Base-by-base conservation (phyloP, 495 filamentous ascomycete genomes). In the Xylaria scruposa region DNA sequence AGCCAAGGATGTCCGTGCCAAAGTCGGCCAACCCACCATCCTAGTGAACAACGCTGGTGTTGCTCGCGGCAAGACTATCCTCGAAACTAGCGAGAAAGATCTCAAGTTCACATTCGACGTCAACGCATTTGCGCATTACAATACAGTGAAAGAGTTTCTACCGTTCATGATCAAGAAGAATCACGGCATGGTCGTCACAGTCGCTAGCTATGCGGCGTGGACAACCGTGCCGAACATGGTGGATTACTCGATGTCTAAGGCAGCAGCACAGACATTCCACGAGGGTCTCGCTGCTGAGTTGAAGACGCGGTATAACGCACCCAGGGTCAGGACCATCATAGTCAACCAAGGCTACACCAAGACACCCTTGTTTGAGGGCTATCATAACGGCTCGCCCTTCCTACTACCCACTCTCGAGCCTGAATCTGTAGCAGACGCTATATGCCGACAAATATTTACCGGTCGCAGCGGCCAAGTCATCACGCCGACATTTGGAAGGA, bases 21-120 rank as follows among this genome's bases (percentile, higher is more conserved):
- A 84, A 5, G 80, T 91, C 69, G 92, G 92, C 71, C 54, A 85
- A 7, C 92, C 92, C 0, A 93, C 90, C 1, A 82, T 94, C 70
- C 81, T 94, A 0, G 90, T 94, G 81, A 92, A 93, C 84, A 94
- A 94, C 77, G 92, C 92, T 1, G 92, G 91, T 64, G 83, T 92
- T 38, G 86, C 85, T 26, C 85, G 84, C n/a, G 89, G 88, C 46
- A 85, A 87, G 31, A 85, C 86, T 26, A 85, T 94, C 68, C 86
- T 93, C 33, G 81, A 84, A 67, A 78, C 85, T 40, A 85, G 84
- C 4, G 87, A 90, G 65, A 77, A 75, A 6, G 86, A 90, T 67
- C 85, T 91, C 64, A 82, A 84, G 4, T 88, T 89, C 72, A 90
- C 88, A 73, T 93, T 93, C 78, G 88, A 90, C 69, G 90, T 94